Percentiles rank a stretch among this genome's conserved stretches.
These are phyloP conservation scores for Plectosphaerella plurivora DNA, from an alignment of 2,329 filamentous ascomycete species.

Conservation along the genomic window DNA sequence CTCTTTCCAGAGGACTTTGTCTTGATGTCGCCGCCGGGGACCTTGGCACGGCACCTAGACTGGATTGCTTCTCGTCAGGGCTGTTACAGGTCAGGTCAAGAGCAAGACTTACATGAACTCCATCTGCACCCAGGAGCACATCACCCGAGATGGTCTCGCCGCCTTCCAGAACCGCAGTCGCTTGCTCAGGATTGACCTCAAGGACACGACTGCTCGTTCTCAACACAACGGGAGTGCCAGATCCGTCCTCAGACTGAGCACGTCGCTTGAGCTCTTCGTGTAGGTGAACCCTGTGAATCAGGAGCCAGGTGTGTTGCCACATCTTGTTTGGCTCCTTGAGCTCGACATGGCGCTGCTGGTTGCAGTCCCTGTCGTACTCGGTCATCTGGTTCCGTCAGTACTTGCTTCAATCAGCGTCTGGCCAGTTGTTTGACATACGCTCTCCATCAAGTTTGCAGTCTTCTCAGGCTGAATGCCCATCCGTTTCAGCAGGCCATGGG, in stretches of 20 bases:
- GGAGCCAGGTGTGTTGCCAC: slow-evolving; percentile 42
- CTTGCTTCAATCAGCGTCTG: too few relatives aligned
- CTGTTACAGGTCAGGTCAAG: too few relatives aligned
- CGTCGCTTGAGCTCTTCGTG: slow-evolving; percentile 42
- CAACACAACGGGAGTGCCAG: slow-evolving; percentile 29
- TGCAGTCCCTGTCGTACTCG: slow-evolving; percentile 32
- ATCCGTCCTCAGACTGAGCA: slow-evolving; percentile 30
- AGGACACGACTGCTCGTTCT: slow-evolving; percentile 36
- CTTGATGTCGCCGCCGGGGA: slow-evolving; percentile 8
- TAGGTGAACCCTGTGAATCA: slow-evolving; percentile 47
- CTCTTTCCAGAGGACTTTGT: slow-evolving; percentile 45
- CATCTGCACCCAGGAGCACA: slow-evolving; percentile 50
- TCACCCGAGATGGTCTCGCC: slow-evolving; percentile 40
- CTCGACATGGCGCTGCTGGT: slow-evolving; percentile 27
- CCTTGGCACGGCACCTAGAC: slow-evolving; percentile 16
- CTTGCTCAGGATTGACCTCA: slow-evolving; percentile 33
- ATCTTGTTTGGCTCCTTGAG: slow-evolving; percentile 27
- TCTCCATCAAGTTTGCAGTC: slow-evolving; percentile 15
- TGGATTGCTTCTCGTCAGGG: not conserved
- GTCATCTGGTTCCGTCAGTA: slow-evolving; percentile 15
- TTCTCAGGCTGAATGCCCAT: slow-evolving; percentile 31
- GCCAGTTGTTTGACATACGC: too few relatives aligned
- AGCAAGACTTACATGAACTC: slow-evolving; percentile 35
- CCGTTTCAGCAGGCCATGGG: slow-evolving; percentile 48
- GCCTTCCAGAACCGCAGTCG: slow-evolving; percentile 37